Evolutionary conservation across 2,329 filamentous ascomycete genomes (phyloP).

Genomic region (Colletotrichum spaethianum): DNA sequence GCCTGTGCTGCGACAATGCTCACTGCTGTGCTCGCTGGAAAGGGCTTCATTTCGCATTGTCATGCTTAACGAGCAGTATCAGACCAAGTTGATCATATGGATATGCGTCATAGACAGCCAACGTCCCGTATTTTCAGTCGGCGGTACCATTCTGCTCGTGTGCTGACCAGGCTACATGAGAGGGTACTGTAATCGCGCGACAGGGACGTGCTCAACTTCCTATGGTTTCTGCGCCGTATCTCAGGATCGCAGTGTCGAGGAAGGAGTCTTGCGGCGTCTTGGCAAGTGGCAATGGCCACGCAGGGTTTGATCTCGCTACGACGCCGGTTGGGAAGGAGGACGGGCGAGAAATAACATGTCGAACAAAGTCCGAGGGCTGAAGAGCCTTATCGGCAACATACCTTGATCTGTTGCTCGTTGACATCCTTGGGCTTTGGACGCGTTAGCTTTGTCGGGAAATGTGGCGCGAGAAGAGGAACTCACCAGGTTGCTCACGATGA

Average conservation of each 20-base stretch:
- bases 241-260: conserved; percentile 47
- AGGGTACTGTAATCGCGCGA: conserved; percentile 61
- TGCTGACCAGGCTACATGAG: conserved; percentile 69
- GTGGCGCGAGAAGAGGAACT: conserved; percentile 52
- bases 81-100: conserved; percentile 29
- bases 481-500: conserved; percentile 99
- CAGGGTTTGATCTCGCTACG: conserved; percentile 35
- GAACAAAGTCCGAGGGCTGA: conserved; percentile 79
- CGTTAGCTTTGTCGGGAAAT: conserved; percentile 60
- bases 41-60: conserved; percentile 22
- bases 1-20: conserved; percentile 54
- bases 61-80: conserved; percentile 22
- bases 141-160: conserved; percentile 46
- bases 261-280: conserved; percentile 49
- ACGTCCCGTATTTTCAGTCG: conserved; percentile 45
- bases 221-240: conserved; percentile 49
- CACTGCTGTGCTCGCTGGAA: conserved; percentile 67
- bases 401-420: conserved; percentile 98
- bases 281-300: conserved; percentile 35
- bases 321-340: conserved; percentile 51
- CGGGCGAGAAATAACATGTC: conserved; percentile 64
- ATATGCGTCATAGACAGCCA: conserved; percentile 41
- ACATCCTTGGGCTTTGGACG: conserved; percentile 88
- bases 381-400: conserved; percentile 95
- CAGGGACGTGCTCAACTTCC: conserved; percentile 73